Conservation (phyloP, 768 basidiomycete species). For the Boletus tomentosulus region DNA sequence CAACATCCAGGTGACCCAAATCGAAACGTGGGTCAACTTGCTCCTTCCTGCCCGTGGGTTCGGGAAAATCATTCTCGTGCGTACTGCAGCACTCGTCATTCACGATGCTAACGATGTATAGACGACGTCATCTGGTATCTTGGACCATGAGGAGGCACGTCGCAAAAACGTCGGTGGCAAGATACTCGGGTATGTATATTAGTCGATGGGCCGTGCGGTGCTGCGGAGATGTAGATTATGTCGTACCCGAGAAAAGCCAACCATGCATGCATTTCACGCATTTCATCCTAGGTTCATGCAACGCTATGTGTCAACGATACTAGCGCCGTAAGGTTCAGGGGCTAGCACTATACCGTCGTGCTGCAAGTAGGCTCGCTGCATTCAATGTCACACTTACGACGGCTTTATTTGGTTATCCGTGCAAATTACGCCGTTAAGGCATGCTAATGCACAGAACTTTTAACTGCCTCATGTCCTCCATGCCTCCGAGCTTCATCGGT, state of each 20-base stretch:
- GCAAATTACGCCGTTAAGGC: too few species aligned
- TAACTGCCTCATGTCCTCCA: too few species aligned
- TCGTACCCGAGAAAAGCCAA: conserved; percentile 13
- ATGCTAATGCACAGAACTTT: too few species aligned
- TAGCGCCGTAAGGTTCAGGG: neutral
- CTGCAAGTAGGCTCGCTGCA: too few species aligned
- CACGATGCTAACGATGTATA: conserved; percentile 25
- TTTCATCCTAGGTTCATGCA: neutral
- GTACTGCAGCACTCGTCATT: conserved; percentile 24
- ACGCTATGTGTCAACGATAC: neutral
- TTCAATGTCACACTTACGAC: too few species aligned
- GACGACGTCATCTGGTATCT: conserved; percentile 97
- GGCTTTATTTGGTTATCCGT: too few species aligned
- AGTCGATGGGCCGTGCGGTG: conserved; percentile 28
- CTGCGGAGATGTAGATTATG: conserved; percentile 22
- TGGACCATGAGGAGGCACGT: conserved; percentile 98
- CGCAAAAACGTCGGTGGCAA: conserved; percentile 98
- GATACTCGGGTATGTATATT: conserved; percentile 90
- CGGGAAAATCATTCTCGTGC: conserved; percentile 90
- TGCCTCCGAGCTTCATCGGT: too few species aligned
- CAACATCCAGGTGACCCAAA: conserved; percentile 91
- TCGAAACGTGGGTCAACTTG: conserved; percentile 96
- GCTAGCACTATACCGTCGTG: too few species aligned
- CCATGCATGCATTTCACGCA: neutral
- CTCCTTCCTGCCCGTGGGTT: conserved; percentile 94